Evolutionary conservation across 2,329 filamentous ascomycete genomes (phyloP).

Genomic region (Aspergillus pseudoglaucus): DNA sequence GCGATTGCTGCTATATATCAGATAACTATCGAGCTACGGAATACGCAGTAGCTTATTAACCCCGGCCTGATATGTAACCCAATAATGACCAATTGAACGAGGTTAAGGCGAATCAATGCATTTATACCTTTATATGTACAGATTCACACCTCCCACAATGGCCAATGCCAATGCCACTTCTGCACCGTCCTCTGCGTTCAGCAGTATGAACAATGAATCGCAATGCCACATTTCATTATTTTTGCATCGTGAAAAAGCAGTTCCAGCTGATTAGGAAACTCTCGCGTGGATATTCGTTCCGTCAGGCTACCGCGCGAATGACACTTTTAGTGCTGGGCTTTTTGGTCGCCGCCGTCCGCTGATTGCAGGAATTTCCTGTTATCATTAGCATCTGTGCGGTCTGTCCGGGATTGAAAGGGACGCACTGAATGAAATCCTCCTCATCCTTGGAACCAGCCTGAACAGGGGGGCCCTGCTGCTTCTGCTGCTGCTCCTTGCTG

Average conservation of each 20-base stretch:
- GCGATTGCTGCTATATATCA: no score
- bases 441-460: constrained; percentile 61
- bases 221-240: no score
- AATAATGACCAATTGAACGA: not conserved
- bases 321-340: constrained; percentile 33
- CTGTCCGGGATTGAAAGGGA: constrained; percentile 10
- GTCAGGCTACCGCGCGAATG: not conserved
- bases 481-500: constrained; percentile 43
- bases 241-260: not conserved
- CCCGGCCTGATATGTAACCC: no score
- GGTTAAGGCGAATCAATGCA: constrained; percentile 9
- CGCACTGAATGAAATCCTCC: constrained; percentile 63
- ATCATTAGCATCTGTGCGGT: not conserved
- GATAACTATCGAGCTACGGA: no score
- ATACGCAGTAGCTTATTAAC: no score
- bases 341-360: constrained; percentile 43
- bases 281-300: not conserved
- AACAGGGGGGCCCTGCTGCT: constrained; percentile 50
- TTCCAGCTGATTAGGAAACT: not conserved
- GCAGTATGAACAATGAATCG: not conserved
- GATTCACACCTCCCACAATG: constrained; percentile 12
- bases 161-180: not conserved
- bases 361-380: constrained; percentile 47
- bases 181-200: not conserved
- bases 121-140: constrained; percentile 26